These are phyloP conservation scores for Starmerella apis DNA, from an alignment of 805 yeast species.

Conservation along the genomic window DNA sequence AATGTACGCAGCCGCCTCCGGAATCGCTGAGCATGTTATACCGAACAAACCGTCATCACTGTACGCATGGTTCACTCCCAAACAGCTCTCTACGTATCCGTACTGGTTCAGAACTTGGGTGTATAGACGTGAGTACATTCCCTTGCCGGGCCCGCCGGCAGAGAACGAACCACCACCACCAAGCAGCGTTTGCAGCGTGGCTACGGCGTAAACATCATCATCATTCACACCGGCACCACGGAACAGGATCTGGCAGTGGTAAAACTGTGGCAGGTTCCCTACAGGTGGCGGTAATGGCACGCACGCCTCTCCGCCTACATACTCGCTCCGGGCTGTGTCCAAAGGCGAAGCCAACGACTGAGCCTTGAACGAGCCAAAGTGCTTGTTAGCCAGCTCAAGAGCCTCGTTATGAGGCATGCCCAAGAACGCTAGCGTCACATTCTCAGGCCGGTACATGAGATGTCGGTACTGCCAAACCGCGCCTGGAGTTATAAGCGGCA, in stretches of 20 bases:
- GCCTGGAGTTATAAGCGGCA: slow-evolving; percentile 44
- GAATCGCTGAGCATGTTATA: slow-evolving; percentile 70
- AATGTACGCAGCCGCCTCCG: slow-evolving; percentile 74
- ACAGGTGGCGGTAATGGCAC: slow-evolving; percentile 45
- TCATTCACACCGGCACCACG: slow-evolving; percentile 76
- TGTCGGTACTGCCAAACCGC: slow-evolving; percentile 52
- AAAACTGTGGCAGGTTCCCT: slow-evolving; percentile 67
- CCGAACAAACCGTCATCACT: slow-evolving; percentile 89
- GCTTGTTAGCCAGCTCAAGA: slow-evolving; percentile 46
- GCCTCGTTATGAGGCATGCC: slow-evolving; percentile 72
- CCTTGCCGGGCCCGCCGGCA: slow-evolving; percentile 99
- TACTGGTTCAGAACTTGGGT: slow-evolving; percentile 84
- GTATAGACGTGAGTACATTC: slow-evolving; percentile 91
- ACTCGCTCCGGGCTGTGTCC: slow-evolving; percentile 34
- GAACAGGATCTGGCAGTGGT: slow-evolving; percentile 76
- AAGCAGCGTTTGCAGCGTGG: slow-evolving; percentile 74
- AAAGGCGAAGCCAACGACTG: slow-evolving; percentile 14
- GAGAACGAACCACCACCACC: slow-evolving; percentile 98
- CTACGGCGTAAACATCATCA: slow-evolving; percentile 82
- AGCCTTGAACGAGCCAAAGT: slow-evolving; percentile 54
- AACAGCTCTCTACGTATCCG: slow-evolving; percentile 81
- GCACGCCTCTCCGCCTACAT: slow-evolving; percentile 51
- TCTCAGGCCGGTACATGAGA: slow-evolving; percentile 63
- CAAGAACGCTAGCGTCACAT: slow-evolving; percentile 74
- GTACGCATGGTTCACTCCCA: slow-evolving; percentile 81